These are phyloP conservation scores for Senna siamea DNA, from an alignment of 306 rosid species.

Conservation along the genomic window DNA sequence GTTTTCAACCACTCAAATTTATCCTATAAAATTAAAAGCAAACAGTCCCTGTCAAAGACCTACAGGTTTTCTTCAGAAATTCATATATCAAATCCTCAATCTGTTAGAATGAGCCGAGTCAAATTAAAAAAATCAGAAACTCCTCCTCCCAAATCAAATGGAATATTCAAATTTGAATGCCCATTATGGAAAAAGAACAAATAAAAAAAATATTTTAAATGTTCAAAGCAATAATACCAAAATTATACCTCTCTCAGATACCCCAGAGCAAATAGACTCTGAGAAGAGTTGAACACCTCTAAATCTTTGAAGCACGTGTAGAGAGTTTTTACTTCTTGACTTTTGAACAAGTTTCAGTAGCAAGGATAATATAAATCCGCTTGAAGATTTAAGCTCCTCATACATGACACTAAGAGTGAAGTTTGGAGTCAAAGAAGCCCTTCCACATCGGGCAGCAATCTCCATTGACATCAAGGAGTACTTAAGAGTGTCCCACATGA, in stretches of 20 bases:
- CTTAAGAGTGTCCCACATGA: conserved; percentile 93
- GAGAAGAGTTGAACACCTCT: conserved; percentile 76
- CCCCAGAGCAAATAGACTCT: conserved; percentile 71
- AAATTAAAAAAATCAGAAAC: neutral
- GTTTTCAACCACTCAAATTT: neutral
- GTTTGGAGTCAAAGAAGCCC: conserved; percentile 65
- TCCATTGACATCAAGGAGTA: conserved; percentile 89
- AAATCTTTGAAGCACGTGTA: conserved; percentile 86
- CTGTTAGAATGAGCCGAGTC: neutral
- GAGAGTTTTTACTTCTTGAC: conserved; percentile 61
- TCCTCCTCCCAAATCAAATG: conserved; percentile 8
- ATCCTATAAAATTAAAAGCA: conserved; percentile 15
- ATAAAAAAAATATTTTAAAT: conserved; percentile 8
- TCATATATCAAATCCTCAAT: neutral
- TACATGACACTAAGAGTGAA: conserved; percentile 68
- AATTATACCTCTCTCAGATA: conserved; percentile 64
- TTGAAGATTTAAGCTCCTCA: conserved; percentile 81
- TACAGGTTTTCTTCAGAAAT: conserved; percentile 24
- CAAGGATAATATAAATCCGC: conserved; percentile 79
- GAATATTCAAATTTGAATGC: conserved; percentile 23
- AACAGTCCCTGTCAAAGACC: conserved; percentile 1
- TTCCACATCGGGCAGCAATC: conserved; percentile 86
- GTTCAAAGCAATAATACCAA: conserved; percentile 27
- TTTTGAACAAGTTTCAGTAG: conserved; percentile 77
- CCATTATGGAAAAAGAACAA: neutral